These are phyloP conservation scores for Suhomyces sp. DNA, from an alignment of 805 yeast species.

Conservation along the genomic window DNA sequence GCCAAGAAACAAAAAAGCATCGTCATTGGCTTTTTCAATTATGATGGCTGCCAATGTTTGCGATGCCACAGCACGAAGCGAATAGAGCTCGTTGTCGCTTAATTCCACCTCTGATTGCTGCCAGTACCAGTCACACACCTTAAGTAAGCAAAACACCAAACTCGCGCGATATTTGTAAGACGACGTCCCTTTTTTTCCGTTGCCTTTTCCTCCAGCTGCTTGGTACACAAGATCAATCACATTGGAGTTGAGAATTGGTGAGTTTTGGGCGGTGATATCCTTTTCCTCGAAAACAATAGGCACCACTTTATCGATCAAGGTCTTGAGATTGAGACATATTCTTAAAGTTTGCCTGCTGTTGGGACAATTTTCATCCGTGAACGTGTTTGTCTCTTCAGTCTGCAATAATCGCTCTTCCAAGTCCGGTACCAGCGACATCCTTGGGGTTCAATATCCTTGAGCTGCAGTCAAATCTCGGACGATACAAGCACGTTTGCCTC, in stretches of 20 bases:
- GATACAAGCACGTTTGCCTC: neutral
- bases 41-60: conserved; percentile 67
- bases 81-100: conserved; percentile 63
- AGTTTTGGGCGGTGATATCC: conserved; percentile 52
- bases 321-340: conserved; percentile 70
- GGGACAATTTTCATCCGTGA: conserved; percentile 38
- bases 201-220: conserved; percentile 80
- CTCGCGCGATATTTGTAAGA: conserved; percentile 64
- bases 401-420: neutral
- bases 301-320: conserved; percentile 65
- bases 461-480: neutral
- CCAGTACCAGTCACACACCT: conserved; percentile 78
- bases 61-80: conserved; percentile 64
- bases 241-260: conserved; percentile 55
- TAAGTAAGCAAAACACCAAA: conserved; percentile 65
- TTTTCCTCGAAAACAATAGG: conserved; percentile 59
- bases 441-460: neutral
- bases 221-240: conserved; percentile 59
- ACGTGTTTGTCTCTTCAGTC: neutral
- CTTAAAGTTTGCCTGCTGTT: conserved; percentile 65
- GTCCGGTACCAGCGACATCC: neutral
- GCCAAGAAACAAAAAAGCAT: conserved; percentile 63
- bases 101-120: conserved; percentile 57
- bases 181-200: conserved; percentile 52
- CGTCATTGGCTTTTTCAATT: conserved; percentile 60